Percentiles rank a stretch among this genome's conserved stretches.
Conservation (phyloP, 441 rosid species). For the Arabidopsis lyrata region DNA sequence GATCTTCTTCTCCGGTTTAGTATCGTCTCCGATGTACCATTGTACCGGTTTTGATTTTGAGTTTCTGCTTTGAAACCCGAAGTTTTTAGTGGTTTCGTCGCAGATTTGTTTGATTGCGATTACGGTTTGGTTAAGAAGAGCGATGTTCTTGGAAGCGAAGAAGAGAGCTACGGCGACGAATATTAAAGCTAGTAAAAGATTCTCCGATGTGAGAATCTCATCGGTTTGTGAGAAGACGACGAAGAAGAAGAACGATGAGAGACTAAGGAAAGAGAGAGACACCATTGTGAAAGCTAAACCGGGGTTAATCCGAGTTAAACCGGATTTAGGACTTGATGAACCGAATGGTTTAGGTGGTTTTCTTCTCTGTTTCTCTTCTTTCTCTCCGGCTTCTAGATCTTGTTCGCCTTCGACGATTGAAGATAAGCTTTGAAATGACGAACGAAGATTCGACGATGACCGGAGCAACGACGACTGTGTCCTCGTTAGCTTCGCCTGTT, state of each 20-base stretch:
- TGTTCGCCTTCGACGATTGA: slow-evolving; percentile 60
- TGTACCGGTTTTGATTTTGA: slow-evolving; percentile 57
- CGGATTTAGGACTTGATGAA: slow-evolving; percentile 50
- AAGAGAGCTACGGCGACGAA: slow-evolving; percentile 82
- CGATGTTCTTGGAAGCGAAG: slow-evolving; percentile 76
- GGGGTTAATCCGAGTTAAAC: slow-evolving; percentile 59
- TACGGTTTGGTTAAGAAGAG: slow-evolving; percentile 55
- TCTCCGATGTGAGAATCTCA: slow-evolving; percentile 80
- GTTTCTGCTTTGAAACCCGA: slow-evolving; percentile 47
- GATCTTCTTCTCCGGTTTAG: slow-evolving; percentile 37
- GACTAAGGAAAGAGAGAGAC: slow-evolving; percentile 57
- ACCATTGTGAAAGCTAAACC: slow-evolving; percentile 54
- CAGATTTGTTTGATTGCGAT: slow-evolving; percentile 52
- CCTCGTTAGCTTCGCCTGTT: slow-evolving; percentile 76
- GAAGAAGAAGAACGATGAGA: slow-evolving; percentile 60
- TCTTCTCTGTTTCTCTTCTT: slow-evolving; percentile 54
- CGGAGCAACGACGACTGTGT: slow-evolving; percentile 89
- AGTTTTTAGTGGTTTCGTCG: slow-evolving; percentile 51
- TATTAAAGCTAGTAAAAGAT: slow-evolving; percentile 70
- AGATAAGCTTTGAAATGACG: slow-evolving; percentile 80
- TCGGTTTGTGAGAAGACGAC: slow-evolving; percentile 64
- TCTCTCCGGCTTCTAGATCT: slow-evolving; percentile 49
- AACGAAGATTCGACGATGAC: slow-evolving; percentile 76
- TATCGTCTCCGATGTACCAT: slow-evolving; percentile 81
- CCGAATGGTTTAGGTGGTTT: slow-evolving; percentile 52